Conservation (phyloP, 2,329 filamentous ascomycete species). For the Pseudogymnoascus sp. region DNA sequence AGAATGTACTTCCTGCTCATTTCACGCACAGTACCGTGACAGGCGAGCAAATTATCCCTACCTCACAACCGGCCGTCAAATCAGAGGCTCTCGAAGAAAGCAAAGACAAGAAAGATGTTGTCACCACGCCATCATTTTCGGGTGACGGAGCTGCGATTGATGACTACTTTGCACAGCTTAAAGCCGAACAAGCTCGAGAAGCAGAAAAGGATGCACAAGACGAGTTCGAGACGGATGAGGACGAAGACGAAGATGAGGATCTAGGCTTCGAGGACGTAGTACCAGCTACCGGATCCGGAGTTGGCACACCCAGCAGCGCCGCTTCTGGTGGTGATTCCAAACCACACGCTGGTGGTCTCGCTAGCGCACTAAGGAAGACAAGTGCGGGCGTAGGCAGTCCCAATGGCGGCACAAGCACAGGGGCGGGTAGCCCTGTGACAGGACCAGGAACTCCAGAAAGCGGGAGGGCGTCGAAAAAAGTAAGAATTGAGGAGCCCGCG, state of each 20-base stretch:
- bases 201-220: slow-evolving; percentile 42
- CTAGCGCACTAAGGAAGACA: slow-evolving; percentile 25
- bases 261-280: slow-evolving; percentile 41
- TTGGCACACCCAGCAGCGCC: slow-evolving; percentile 25
- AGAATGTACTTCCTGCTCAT: slow-evolving; percentile 65
- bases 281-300: slow-evolving; percentile 17
- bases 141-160: slow-evolving; percentile 53
- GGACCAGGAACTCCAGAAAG: slow-evolving; percentile 34
- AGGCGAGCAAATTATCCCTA: slow-evolving; percentile 49
- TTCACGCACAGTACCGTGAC: slow-evolving; percentile 64
- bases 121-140: slow-evolving; percentile 33
- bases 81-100: slow-evolving; percentile 33
- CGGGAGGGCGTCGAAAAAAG: slow-evolving; percentile 48
- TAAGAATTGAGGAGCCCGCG: slow-evolving; percentile 45
- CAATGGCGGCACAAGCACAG: slow-evolving; percentile 27
- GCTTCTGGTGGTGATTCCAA: background rate
- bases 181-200: slow-evolving; percentile 49
- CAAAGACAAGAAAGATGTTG: slow-evolving; percentile 41
- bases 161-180: slow-evolving; percentile 59
- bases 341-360: slow-evolving; percentile 13
- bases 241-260: slow-evolving; percentile 39
- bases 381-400: slow-evolving; percentile 19
- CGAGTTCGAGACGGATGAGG: slow-evolving; percentile 41
- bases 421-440: slow-evolving; percentile 28
- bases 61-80: slow-evolving; percentile 31